Evolutionary conservation across 306 rosid genomes (phyloP), one percentile per base, ranked within the genome.

Genomic region (Acacia melanoxylon): DNA sequence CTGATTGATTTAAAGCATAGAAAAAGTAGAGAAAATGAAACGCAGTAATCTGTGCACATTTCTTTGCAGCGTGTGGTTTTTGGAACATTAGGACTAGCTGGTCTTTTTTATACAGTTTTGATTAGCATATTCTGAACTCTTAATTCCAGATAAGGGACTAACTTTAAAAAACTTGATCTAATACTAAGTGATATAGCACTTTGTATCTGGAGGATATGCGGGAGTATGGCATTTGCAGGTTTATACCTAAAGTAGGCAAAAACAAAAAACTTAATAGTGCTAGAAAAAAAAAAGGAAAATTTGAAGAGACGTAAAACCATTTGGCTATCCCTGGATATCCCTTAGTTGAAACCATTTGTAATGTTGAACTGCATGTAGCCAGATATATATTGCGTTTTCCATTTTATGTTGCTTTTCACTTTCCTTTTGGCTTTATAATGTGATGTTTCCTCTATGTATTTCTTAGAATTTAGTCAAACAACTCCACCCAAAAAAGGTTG

Each of bases 1-100:
- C 13, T 82, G 73, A 76, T 85, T 75, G 49, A 80, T 81, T 61
- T 10, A 6, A 81, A 73, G 52, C 77, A 54, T 31, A 49, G 66
- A 5, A 52, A 49, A 58, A 31, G 52, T 68, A 70, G 52, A 62
- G 72, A 48, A 61, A 71, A 72, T 65, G 20, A 66, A 42, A 63
- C 66, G 24, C 10, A 45, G 19, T 66, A 14, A 16, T 51, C 63
- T 44, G 61, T n/a, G 33, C 9, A 1, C 24, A 42, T 12, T 61
- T 68, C 6, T 33, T 46, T 54, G 59, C 74, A 44, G 77, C 73
- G 3, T 24, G 46, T 35, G 12, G n/a, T 78, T 56, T 76, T 45
- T 24, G 51, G 20, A 27, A 72, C 41, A 6, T 54, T 6, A 20
- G 61, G 49, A n/a, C 42, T n/a, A 1, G 59, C 20, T 48, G 42